A percentile compares a stretch with the other conserved stretches of the same genome.
These are phyloP conservation scores for Tolypocladium nubicola DNA, from an alignment of 2,329 filamentous ascomycete species.

Conservation along the genomic window DNA sequence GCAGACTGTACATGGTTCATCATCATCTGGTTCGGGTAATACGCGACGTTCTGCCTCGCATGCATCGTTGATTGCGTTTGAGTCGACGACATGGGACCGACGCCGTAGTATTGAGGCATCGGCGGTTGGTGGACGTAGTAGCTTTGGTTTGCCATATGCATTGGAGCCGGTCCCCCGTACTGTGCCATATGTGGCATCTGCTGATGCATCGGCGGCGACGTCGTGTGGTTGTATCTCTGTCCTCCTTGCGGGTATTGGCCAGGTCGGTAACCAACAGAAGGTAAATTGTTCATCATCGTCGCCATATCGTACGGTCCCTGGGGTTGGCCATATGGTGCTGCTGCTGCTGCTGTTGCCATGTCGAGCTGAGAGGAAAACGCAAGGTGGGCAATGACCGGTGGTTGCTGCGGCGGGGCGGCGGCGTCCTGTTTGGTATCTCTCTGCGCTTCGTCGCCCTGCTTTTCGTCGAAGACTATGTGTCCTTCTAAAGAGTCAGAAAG, in stretches of 20 bases:
- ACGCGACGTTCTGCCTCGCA: slow-evolving; percentile 28
- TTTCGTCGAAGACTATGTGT: neutral
- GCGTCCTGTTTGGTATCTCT: neutral
- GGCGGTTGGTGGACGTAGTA: slow-evolving; percentile 39
- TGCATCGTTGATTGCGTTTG: slow-evolving; percentile 23
- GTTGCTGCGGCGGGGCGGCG: neutral
- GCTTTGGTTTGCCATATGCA: slow-evolving; percentile 28
- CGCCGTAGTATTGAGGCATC: slow-evolving; percentile 33
- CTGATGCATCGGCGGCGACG: slow-evolving; percentile 26
- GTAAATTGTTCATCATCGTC: slow-evolving; percentile 32
- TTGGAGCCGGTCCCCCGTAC: slow-evolving; percentile 25
- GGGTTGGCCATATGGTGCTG: slow-evolving; percentile 7
- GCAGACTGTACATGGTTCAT: slow-evolving; percentile 29
- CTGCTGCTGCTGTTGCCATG: slow-evolving; percentile 21
- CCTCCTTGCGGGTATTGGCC: slow-evolving; percentile 24
- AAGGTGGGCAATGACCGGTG: slow-evolving; percentile 17
- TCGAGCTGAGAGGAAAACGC: slow-evolving; percentile 31
- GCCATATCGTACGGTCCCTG: slow-evolving; percentile 35
- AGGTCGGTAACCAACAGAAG: slow-evolving; percentile 27
- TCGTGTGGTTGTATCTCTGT: slow-evolving; percentile 22
- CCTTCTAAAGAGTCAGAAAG: neutral
- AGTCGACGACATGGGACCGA: slow-evolving; percentile 25
- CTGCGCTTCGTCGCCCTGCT: neutral
- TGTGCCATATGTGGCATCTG: slow-evolving; percentile 28
- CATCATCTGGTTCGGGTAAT: slow-evolving; percentile 32